A percentile compares a stretch with the other conserved stretches of the same genome.
Evolutionary conservation across 2,329 filamentous ascomycete species (phyloP).

Genomic region (Cladosporium sp.): DNA sequence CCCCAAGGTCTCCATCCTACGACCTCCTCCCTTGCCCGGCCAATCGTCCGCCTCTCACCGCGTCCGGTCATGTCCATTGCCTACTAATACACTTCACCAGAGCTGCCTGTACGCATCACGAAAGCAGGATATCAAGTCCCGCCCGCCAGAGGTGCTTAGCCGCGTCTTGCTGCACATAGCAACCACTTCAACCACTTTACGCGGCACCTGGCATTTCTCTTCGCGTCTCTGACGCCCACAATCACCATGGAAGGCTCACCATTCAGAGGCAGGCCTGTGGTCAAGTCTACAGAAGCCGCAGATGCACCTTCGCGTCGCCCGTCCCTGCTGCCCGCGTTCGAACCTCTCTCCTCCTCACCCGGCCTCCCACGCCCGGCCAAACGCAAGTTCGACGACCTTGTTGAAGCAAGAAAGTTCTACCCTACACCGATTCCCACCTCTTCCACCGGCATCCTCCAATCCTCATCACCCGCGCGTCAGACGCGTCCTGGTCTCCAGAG

Average conservation of each 20-base stretch:
- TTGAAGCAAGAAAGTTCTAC: constrained; percentile 60
- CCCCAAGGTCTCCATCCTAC: constrained; percentile 1
- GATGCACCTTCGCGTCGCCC: constrained; percentile 39
- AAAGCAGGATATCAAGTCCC: neutral
- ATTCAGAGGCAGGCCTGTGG: constrained; percentile 3
- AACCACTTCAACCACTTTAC: constrained; percentile 14
- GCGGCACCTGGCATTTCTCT: constrained; percentile 11
- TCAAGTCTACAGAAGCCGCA: constrained; percentile 7
- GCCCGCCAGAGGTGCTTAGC: constrained; percentile 1
- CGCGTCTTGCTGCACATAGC: constrained; percentile 9
- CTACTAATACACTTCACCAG: constrained; percentile 1
- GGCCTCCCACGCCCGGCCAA: constrained; percentile 64
- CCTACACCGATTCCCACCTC: constrained; percentile 93
- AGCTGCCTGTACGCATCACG: neutral
- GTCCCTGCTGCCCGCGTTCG: constrained; percentile 72
- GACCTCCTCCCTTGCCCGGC: constrained; percentile 3
- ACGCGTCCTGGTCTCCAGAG: constrained; percentile 53
- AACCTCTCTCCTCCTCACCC: constrained; percentile 74
- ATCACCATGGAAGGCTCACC: constrained; percentile 23
- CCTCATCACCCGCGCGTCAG: constrained; percentile 60
- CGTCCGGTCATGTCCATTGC: constrained; percentile 1
- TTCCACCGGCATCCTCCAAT: constrained; percentile 84
- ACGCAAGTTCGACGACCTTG: constrained; percentile 55
- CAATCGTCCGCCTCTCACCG: neutral
- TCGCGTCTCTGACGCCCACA: constrained; percentile 22